Percentiles rank a stretch among this genome's conserved stretches.
Evolutionary conservation across 2,329 filamentous ascomycete genomes (phyloP).

Genomic region (Colletotrichum musicola): DNA sequence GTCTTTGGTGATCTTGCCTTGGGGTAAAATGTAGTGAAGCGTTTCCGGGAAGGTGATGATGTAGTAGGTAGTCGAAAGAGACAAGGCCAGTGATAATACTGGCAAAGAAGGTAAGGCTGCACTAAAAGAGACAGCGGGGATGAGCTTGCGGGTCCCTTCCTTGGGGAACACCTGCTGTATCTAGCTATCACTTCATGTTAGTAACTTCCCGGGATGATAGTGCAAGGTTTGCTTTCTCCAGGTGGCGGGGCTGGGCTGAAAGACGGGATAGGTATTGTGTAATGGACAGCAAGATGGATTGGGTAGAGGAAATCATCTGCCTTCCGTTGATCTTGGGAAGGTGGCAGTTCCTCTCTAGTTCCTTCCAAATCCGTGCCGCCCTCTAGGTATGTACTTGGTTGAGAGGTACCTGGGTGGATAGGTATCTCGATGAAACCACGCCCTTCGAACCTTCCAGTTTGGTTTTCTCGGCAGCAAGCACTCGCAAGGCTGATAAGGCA

Average conservation of each 20-base stretch:
- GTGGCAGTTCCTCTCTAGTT: no score
- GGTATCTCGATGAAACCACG: no score
- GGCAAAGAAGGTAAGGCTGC: neutral
- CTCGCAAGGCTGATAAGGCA: neutral
- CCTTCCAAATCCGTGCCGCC: no score
- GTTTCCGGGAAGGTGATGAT: conserved; percentile 16
- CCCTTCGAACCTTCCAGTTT: no score
- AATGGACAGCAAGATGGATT: no score
- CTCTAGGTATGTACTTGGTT: no score
- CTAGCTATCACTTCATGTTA: conserved; percentile 17
- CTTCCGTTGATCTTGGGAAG: no score
- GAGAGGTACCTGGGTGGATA: no score
- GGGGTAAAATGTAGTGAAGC: neutral
- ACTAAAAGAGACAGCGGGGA: neutral
- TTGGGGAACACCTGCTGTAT: neutral
- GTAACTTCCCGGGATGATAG: neutral
- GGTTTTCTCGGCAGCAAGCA: no score
- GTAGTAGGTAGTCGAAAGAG: neutral
- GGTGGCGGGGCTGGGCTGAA: neutral
- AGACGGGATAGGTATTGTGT: neutral
- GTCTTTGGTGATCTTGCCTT: neutral
- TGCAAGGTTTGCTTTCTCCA: neutral
- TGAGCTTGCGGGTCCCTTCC: conserved; percentile 7
- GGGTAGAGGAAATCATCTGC: no score
- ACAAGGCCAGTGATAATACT: conserved; percentile 15